Conservation (phyloP, 2,329 filamentous ascomycete species). For the Xylariales sp. region DNA sequence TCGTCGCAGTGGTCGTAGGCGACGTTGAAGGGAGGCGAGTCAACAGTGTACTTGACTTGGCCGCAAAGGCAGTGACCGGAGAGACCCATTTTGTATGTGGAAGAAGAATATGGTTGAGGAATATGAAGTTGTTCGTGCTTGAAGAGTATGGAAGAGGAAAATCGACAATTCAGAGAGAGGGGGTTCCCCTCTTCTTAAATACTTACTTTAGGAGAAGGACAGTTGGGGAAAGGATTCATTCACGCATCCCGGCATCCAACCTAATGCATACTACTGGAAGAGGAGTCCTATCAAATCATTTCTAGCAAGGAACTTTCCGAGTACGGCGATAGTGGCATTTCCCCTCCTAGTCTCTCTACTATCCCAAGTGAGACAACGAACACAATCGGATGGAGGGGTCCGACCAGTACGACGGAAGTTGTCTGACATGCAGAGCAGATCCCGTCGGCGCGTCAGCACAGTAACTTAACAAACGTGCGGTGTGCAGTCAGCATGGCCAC, state of each 20-base stretch:
- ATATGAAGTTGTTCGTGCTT: constrained; percentile 19
- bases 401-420: constrained; percentile 20
- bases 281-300: constrained; percentile 34
- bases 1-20: constrained; percentile 80
- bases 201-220: constrained; percentile 10
- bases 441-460: constrained; percentile 34
- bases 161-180: constrained; percentile 12
- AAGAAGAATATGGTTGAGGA: constrained; percentile 12
- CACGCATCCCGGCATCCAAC: constrained; percentile 21
- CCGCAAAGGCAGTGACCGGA: constrained; percentile 78
- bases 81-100: constrained; percentile 67
- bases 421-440: constrained; percentile 38
- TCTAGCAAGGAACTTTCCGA: constrained; percentile 23
- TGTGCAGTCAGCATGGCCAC: constrained; percentile 38
- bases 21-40: constrained; percentile 52
- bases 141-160: constrained; percentile 12
- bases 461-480: constrained; percentile 31
- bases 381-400: constrained; percentile 10
- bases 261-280: constrained; percentile 37
- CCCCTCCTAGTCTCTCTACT: constrained; percentile 8
- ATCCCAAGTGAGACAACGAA: neutral
- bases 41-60: constrained; percentile 74
- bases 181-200: constrained; percentile 29
- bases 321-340: constrained; percentile 7
- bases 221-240: constrained; percentile 25